Percentiles rank a stretch among this genome's conserved stretches.
phyloP scores from a whole-genome alignment of 208 protist genomes.

The Tritrichomonas musculus region DNA sequence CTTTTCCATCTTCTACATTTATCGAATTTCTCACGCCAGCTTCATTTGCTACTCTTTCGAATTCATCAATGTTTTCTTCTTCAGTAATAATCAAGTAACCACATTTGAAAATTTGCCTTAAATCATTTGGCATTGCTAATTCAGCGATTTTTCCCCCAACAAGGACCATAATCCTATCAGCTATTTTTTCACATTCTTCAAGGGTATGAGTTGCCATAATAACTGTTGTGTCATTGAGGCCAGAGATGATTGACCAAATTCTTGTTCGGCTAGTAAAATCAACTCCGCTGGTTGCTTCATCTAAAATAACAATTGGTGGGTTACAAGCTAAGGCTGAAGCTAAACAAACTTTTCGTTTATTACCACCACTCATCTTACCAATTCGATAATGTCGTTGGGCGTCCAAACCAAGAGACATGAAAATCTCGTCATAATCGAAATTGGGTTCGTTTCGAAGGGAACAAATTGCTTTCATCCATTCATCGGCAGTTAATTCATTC shows the following conservation, averaged over 20 bases:
- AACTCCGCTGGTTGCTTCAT: background rate
- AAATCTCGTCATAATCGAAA: no score
- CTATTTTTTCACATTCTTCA: slow-evolving; percentile 10
- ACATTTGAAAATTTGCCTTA: background rate
- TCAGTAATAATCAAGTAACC: background rate
- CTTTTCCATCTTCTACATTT: no score
- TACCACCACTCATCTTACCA: background rate
- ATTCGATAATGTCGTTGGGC: background rate
- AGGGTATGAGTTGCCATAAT: background rate
- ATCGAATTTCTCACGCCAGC: no score
- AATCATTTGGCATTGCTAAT: background rate
- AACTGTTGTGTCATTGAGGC: background rate
- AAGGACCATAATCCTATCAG: background rate
- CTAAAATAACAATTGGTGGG: background rate
- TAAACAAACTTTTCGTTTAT: background rate
- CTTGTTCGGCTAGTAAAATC: background rate
- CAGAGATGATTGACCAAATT: background rate
- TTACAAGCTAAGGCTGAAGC: background rate
- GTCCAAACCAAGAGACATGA: background rate
- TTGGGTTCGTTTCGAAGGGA: no score
- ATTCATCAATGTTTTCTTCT: background rate
- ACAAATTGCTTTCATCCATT: background rate
- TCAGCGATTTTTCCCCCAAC: background rate
- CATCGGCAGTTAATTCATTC: background rate
- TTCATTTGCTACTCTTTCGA: no score